Evolutionary conservation across 192 early-diverging fungal genomes (phyloP).

Genomic region (Coemansia sp.): DNA sequence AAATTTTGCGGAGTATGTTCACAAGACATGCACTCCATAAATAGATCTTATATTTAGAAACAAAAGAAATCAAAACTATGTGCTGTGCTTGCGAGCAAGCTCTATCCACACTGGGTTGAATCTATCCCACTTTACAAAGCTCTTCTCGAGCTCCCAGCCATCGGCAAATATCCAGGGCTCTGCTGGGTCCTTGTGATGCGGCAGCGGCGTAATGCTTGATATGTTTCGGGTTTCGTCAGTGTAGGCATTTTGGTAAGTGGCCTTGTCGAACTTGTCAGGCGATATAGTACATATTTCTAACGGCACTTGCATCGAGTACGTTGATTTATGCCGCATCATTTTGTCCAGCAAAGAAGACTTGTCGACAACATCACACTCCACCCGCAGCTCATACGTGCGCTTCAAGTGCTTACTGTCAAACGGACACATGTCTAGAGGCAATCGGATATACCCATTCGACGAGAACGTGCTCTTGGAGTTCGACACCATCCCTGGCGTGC

Average conservation of each 20-base stretch:
- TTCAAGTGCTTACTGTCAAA: conserved; percentile 44
- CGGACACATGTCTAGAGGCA: conserved; percentile 39
- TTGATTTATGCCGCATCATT: conserved; percentile 20
- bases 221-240: conserved; percentile 40
- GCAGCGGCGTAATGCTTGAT: conserved; percentile 14
- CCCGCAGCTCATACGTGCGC: conserved; percentile 27
- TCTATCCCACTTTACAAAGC: conserved; percentile 32
- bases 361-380: conserved; percentile 39
- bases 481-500: conserved; percentile 3
- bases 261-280: conserved; percentile 18
- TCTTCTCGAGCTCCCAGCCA: conserved; percentile 35
- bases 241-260: conserved; percentile 29
- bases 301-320: conserved; percentile 13
- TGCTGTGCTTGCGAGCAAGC: conserved; percentile 22
- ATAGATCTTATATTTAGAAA: background rate
- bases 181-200: conserved; percentile 12
- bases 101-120: conserved; percentile 33
- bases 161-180: conserved; percentile 26
- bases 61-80: conserved; percentile 3
- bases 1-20: background rate
- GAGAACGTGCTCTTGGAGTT: conserved; percentile 10
- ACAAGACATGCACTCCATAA: conserved; percentile 2
- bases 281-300: conserved; percentile 32
- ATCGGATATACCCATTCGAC: conserved; percentile 16
- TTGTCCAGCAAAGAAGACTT: conserved; percentile 13